Percentiles rank a stretch among this genome's conserved stretches.
Evolutionary conservation across 306 rosid genomes (phyloP).

Genomic region (Quercus bicolor): DNA sequence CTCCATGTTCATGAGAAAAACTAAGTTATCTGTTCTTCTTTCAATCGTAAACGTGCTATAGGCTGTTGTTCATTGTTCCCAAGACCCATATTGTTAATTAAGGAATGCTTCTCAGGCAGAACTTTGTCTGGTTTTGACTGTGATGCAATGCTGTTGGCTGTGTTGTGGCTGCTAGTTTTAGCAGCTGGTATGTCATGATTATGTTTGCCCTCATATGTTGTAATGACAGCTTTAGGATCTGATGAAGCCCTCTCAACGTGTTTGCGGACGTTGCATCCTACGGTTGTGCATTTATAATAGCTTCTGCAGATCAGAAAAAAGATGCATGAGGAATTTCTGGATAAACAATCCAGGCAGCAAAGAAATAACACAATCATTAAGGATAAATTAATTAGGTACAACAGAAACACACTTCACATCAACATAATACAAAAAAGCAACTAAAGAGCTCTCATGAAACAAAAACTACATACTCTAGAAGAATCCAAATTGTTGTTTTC

Average conservation of each 20-base stretch:
- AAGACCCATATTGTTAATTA: conserved; percentile 23
- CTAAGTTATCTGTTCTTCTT: conserved; percentile 69
- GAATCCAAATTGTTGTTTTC: neutral
- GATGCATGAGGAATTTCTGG: conserved; percentile 10
- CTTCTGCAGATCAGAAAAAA: conserved; percentile 49
- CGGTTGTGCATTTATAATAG: conserved; percentile 86
- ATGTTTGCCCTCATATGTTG: conserved; percentile 90
- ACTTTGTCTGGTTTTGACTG: conserved; percentile 38
- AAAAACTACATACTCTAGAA: neutral
- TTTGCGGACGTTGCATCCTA: conserved; percentile 76
- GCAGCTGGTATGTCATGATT: conserved; percentile 87
- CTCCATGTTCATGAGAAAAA: conserved; percentile 4
- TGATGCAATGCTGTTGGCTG: conserved; percentile 41
- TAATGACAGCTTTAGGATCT: conserved; percentile 85
- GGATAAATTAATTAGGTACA: neutral
- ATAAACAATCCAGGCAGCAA: neutral
- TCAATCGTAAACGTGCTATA: conserved; percentile 51
- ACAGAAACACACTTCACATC: neutral
- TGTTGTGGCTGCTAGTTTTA: conserved; percentile 59
- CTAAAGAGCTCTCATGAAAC: neutral
- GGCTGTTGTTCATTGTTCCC: conserved; percentile 43
- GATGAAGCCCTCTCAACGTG: conserved; percentile 85
- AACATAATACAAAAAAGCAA: neutral
- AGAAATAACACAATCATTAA: neutral
- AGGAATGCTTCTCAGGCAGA: conserved; percentile 27